Evolutionary conservation across 2,329 filamentous ascomycete species (phyloP), one percentile per base, ranked within the genome.

Genomic region (Venturia oleaginea): DNA sequence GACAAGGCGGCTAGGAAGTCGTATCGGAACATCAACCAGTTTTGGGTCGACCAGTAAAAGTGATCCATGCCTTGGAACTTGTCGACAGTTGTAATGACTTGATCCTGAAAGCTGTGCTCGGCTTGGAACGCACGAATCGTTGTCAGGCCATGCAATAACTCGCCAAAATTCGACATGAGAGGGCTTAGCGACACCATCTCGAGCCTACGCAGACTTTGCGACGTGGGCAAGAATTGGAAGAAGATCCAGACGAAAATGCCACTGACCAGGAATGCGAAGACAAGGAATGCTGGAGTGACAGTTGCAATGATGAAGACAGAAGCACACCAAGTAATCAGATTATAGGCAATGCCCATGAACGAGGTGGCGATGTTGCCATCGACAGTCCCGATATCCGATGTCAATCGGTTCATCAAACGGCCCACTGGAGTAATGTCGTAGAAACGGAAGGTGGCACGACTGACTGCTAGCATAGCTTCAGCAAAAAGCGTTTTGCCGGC

Each of bases 31-130:
- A 87, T 86, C 2, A 96, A 80, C 92, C 92, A 96, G 8, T 86
- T 85, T 68, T 95, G 91, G 54, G 95, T 81, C n/a, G 51, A 62
- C 89, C 92, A 96, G 77, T 95, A 96, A 76, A 96, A 96, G 73
- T 97, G 92, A 70, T 97, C 92, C 83, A 96, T 94, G 72, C 91
- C 91, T 73, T 96, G 92, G 72, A 96, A 96, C 22, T 86, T 86
- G 71, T 96, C 92, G 0, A 92, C 91, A 0, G 92, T 91, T 2
- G 82, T 79, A 40, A 97, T 87, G 62, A 95, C 90, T 61, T 87
- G 84, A 67, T 86, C 83, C 71, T 95, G 91, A 71, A 96, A 96
- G 62, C 89, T 86, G 4, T 83, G 78, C 69, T 96, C 88, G 0
- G 88, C 91, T 60, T 83, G 85, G 72, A 95, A 93, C 0, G 92